Conservation (phyloP, 1,284 basidiomycete genomes). For the Papiliotrema laurentii region DNA sequence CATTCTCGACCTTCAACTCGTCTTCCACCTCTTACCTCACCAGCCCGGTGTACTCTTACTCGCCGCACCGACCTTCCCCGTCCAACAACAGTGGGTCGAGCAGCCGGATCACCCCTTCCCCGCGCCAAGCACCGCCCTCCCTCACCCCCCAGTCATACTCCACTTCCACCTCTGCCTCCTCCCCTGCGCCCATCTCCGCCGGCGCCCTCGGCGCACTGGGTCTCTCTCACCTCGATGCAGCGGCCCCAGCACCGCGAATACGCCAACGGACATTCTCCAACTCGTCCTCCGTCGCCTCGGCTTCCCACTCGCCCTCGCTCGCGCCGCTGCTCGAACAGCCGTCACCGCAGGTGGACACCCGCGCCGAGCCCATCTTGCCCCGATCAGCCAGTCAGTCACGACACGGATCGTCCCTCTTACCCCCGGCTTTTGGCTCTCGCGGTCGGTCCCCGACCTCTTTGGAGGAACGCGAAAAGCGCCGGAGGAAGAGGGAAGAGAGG, state of each 20-base stretch:
- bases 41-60: neutral
- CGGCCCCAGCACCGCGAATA: neutral
- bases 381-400: too few species aligned
- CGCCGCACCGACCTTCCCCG: neutral
- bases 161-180: constrained; percentile 4
- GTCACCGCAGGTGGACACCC: too few species aligned
- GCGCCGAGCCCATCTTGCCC: too few species aligned
- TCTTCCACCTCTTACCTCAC: constrained; percentile 11
- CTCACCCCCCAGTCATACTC: neutral
- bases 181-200: neutral
- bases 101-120: too few species aligned
- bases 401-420: too few species aligned
- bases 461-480: constrained; percentile 6
- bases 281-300: too few species aligned
- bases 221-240: neutral
- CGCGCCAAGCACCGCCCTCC: neutral
- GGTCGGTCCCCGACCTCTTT: too few species aligned
- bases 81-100: too few species aligned
- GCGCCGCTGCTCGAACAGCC: too few species aligned
- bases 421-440: too few species aligned
- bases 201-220: neutral
- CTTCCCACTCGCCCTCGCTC: too few species aligned
- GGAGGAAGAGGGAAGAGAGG: constrained; percentile 10
- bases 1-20: constrained; percentile 24
- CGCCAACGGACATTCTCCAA: neutral